phyloP scores from a whole-genome alignment of 2,329 filamentous ascomycete genomes.

The Tolypocladium inflatum region DNA sequence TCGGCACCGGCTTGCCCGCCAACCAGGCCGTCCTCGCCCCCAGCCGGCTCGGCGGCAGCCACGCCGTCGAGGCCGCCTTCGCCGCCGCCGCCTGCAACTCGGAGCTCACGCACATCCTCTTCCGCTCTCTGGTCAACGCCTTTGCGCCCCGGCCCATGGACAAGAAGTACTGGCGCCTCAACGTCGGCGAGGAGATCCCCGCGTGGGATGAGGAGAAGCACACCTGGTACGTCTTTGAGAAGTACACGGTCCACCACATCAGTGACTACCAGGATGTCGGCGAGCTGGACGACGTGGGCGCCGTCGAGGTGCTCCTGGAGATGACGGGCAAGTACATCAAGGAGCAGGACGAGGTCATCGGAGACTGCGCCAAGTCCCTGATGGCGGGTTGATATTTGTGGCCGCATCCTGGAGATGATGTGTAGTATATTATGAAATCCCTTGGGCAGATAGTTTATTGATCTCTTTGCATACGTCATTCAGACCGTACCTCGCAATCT shows the following conservation, averaged over 20 bases:
- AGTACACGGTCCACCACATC: background rate
- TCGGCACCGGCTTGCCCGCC: constrained; percentile 4
- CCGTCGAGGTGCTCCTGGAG: background rate
- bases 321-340: background rate
- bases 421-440: background rate
- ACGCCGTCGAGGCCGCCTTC: background rate
- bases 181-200: constrained; percentile 3
- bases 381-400: background rate
- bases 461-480: background rate
- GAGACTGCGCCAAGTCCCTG: background rate
- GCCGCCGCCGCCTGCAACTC: constrained; percentile 5
- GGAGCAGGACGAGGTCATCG: background rate
- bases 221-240: background rate
- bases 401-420: background rate
- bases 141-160: constrained; percentile 4
- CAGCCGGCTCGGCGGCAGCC: background rate
- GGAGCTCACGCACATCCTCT: constrained; percentile 6
- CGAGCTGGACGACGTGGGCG: background rate
- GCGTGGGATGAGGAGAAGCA: constrained; percentile 5
- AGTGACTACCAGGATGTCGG: background rate
- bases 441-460: background rate
- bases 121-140: constrained; percentile 5
- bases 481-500: too few species aligned
- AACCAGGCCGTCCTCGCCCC: constrained; percentile 1
- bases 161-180: constrained; percentile 7